Conservation (phyloP, 352 stramenopile species). For the Phytophthora pluvialis region DNA sequence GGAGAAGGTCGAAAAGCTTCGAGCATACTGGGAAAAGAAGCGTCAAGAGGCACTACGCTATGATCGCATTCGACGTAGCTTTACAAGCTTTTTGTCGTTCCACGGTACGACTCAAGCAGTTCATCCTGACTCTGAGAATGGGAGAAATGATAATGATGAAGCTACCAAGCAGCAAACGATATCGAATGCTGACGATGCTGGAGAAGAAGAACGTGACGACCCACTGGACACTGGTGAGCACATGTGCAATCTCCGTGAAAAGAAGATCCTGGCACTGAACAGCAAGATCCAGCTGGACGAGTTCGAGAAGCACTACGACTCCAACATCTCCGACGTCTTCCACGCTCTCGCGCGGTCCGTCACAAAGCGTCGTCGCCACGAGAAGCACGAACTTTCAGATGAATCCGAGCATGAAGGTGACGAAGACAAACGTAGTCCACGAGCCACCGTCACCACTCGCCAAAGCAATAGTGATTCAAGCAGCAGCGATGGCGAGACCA, state of each 20-base stretch:
- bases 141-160: conserved; percentile 7
- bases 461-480: conserved; percentile 28
- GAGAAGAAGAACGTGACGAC: background rate
- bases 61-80: conserved; percentile 41
- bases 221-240: conserved; percentile 18
- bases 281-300: conserved; percentile 53
- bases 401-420: conserved; percentile 10
- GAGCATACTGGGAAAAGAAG: conserved; percentile 62
- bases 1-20: conserved; percentile 67
- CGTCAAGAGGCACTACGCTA: conserved; percentile 36
- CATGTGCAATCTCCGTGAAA: conserved; percentile 58
- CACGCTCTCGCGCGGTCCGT: conserved; percentile 52
- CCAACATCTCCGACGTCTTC: conserved; percentile 65
- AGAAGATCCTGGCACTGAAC: conserved; percentile 66
- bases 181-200: conserved; percentile 5
- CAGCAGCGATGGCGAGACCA: conserved; percentile 47
- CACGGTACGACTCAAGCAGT: conserved; percentile 17
- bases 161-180: background rate
- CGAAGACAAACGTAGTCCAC: conserved; percentile 5
- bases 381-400: conserved; percentile 12
- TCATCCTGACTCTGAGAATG: conserved; percentile 5
- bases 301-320: conserved; percentile 74
- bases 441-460: conserved; percentile 17
- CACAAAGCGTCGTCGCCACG: conserved; percentile 27
- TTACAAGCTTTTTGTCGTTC: conserved; percentile 39